Base-by-base conservation (phyloP, 805 yeast species). In the Maudiozyma turicensis region DNA sequence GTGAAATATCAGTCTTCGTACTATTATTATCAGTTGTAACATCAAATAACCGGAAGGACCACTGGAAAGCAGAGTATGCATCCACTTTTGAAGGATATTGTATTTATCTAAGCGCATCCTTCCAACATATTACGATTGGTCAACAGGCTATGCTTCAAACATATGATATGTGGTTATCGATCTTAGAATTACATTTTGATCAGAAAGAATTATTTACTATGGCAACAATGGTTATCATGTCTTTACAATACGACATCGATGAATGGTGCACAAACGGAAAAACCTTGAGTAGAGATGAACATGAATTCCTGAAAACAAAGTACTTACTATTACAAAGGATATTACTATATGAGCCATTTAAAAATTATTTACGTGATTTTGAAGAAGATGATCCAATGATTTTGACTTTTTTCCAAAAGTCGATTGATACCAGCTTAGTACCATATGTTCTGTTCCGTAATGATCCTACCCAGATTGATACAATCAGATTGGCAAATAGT, bases 91-190 rank as follows among this genome's bases (percentile, higher is more conserved):
- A 54, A 48, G 60, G 64, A 51, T 63, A 69, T 45, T 64, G 66
- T 43, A 59, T 54, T 42, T 82, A 83, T 57, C 68, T 83, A 47
- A 59, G 73, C 0, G 60, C 76, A 29, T 71, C 72, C 29, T 71
- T 76, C 29, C 75, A 72, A 3, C 58, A 72, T 1, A 69, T 81
- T 47, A 67, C 78, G 38, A 72, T 75, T 31, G 90, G 82, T 59
- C 93, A 85, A 63, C 67, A 78, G n/a, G 65, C 77, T 34, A 64
- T 86, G 31, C 61, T 85, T 51, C 85, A 82, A 49, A 73, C 76
- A 28, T 67, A 81, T 50, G 86, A 82, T 57, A 65, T 77, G 29
- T 77, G 81, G 60, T 58, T 81, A 40, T 71, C 66, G 33, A 64
- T 73, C 3, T 67, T 81, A 45, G 66, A 49, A 6, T 32, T 37